A percentile compares a stretch with the other conserved stretches of the same genome.
phyloP scores from a whole-genome alignment of 768 basidiomycete species.

The Strobilomyces echinocephalus region DNA sequence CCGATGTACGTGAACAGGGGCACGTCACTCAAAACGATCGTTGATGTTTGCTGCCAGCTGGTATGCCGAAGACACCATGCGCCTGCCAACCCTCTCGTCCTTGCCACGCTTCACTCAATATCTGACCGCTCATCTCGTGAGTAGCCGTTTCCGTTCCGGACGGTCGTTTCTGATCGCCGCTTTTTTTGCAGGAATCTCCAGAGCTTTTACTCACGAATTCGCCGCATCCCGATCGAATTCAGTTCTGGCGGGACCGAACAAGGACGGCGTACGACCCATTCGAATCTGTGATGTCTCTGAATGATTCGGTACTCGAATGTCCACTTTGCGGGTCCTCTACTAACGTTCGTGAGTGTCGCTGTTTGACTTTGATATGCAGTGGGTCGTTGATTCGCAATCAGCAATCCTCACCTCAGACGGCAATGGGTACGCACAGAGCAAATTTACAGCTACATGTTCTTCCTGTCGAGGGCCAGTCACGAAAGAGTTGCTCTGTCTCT shows the following conservation, averaged over 20 bases:
- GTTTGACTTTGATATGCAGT: no score
- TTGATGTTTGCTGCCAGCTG: background rate
- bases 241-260: background rate
- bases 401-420: background rate
- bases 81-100: background rate
- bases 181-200: background rate
- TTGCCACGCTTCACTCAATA: background rate
- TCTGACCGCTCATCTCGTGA: background rate
- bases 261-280: background rate
- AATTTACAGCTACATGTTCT: background rate
- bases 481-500: background rate
- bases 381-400: background rate
- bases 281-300: background rate
- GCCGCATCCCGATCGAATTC: background rate
- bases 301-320: background rate
- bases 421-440: background rate
- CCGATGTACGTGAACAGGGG: background rate
- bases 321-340: background rate
- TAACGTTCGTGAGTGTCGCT: background rate
- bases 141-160: background rate
- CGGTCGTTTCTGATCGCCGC: background rate
- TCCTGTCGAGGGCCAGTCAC: background rate
- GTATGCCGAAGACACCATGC: background rate
- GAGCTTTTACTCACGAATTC: background rate
- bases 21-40: background rate